These are phyloP conservation scores for Penicillium occitanis DNA, from an alignment of 2,329 filamentous ascomycete genomes.

Conservation along the genomic window DNA sequence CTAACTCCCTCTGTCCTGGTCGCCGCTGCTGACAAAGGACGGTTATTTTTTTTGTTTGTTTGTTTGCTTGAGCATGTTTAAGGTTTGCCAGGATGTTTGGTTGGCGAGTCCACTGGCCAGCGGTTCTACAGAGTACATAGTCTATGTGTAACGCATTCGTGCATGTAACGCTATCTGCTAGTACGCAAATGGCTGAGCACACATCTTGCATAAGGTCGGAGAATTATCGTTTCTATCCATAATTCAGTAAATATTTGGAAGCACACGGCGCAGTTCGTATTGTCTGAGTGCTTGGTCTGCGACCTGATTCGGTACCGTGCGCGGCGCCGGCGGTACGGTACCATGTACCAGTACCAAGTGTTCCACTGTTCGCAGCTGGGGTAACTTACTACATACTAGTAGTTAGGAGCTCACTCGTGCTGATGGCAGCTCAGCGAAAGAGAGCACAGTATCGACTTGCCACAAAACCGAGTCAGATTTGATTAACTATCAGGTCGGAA, in stretches of 20 bases:
- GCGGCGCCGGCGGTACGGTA: neutral
- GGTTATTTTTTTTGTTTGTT: neutral
- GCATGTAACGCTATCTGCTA: neutral
- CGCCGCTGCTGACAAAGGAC: neutral
- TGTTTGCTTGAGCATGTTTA: neutral
- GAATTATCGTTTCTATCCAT: neutral
- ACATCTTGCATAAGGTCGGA: neutral
- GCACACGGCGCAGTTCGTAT: neutral
- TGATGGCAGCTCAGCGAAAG: neutral
- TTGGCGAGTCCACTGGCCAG: neutral
- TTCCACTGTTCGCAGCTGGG: neutral
- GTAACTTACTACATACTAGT: no score
- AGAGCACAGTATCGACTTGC: neutral
- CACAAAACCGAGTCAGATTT: neutral
- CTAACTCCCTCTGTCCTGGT: neutral
- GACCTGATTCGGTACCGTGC: conserved; percentile 4
- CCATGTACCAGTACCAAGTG: neutral
- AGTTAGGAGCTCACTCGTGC: neutral
- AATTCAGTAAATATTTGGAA: neutral
- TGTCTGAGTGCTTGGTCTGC: neutral
- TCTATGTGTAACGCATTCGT: neutral
- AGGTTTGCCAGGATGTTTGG: neutral
- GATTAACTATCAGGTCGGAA: neutral
- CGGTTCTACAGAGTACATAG: no score
- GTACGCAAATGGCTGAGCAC: neutral